Evolutionary conservation across 148 eudicot genomes (phyloP), one percentile per base, ranked within the genome.

Genomic region (Polygonum aviculare): DNA sequence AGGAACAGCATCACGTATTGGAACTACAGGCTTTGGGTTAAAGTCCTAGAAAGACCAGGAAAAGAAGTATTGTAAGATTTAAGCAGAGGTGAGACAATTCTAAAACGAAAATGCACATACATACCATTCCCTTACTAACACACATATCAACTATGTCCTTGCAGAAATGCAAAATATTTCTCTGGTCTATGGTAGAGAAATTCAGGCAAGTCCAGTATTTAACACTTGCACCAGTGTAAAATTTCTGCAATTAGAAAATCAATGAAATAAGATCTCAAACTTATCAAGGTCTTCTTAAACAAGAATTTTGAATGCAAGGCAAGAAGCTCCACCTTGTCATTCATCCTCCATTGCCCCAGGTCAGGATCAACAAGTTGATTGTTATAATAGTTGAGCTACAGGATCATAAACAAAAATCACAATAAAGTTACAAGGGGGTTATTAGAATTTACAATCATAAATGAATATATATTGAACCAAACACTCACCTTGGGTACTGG

Each of bases 321-420:
- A 67, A 3, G 44, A 44, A n/a, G 3, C 16, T 15, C 62, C 48
- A 93, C 98, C 91, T 88, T 88, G 12, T 86, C 77, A 4, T 89
- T 93, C 98, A 93, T 93, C 65, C 88, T 93, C 98, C 98, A 93
- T n/a, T 78, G 82, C 1, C 98, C 98, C 16, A 89, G 89, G 3
- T 74, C 76, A 10, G 98, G 98, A 26, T 85, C 81, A 45, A 90
- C 85, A 22, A 57, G 65, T 67, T 38, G 40, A 36, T 35, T 67
- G 72, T 36, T 38, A 67, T 44, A 67, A 67, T 67, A 67, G 72
- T 67, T 36, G 72, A 67, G 72, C 72, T 67, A 67, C 72, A 36
- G 38, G 15, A 67, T 19, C 9, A 36, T 67, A 16, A 11, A 67
- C 72, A 63, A 18, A 10, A 22, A 63, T 67, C 2, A 54, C 60